Evolutionary conservation across 139 green algal genomes (phyloP).

Genomic region (Astrephomene gubernaculifera): DNA sequence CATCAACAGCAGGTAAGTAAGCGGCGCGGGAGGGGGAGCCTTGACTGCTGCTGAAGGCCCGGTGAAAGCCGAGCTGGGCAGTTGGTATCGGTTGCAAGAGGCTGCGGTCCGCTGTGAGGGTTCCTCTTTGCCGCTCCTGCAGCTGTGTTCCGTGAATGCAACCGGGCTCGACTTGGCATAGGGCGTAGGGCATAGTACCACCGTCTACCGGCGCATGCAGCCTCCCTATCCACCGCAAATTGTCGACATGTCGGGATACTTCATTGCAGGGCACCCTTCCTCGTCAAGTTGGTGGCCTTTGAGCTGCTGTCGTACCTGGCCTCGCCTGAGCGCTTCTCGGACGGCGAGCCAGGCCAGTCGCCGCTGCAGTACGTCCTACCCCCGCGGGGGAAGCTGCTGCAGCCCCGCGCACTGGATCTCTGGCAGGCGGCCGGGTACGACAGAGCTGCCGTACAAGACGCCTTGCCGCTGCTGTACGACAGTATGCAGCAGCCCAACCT

Average conservation of each 20-base stretch:
- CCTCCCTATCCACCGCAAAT: neutral
- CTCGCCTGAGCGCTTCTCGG: neutral
- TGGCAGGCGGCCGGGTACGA: neutral
- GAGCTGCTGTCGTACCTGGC: constrained; percentile 4
- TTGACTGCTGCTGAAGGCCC: neutral
- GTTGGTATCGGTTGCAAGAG: no score
- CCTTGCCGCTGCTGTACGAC: neutral
- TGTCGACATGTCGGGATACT: neutral
- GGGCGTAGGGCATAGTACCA: neutral
- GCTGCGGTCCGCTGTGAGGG: no score
- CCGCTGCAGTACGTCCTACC: neutral
- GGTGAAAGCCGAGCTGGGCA: neutral
- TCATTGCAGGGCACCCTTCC: neutral
- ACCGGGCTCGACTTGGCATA: no score
- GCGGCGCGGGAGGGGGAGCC: no score
- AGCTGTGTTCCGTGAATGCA: no score
- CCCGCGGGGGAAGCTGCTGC: neutral
- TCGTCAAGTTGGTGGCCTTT: neutral
- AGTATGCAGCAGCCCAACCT: neutral
- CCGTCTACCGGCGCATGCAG: neutral
- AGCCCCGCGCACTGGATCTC: no score
- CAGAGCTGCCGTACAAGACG: neutral
- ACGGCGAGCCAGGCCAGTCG: neutral
- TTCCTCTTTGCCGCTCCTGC: no score
- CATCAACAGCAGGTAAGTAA: constrained; percentile 1